Conservation (phyloP, 805 yeast genomes). For the Candida coquimbonensis region DNA sequence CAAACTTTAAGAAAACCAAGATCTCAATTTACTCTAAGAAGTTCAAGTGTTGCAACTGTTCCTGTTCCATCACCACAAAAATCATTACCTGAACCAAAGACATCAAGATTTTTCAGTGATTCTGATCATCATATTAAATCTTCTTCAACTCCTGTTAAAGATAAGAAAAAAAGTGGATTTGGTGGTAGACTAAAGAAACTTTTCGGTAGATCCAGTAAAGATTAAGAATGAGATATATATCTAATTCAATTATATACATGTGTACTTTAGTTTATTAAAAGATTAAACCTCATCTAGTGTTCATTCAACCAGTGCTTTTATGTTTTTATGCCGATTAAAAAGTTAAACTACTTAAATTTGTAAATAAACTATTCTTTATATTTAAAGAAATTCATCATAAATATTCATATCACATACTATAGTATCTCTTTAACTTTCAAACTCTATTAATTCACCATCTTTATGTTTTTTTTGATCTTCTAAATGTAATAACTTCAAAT, state of each 20-base stretch:
- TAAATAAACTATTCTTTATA: not conserved
- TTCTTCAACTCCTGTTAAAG: conserved; percentile 6
- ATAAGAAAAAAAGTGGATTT: conserved; percentile 25
- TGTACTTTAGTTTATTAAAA: not conserved
- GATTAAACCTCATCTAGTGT: not conserved
- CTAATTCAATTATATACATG: not conserved
- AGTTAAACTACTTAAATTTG: too few species aligned
- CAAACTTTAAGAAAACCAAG: conserved; percentile 20
- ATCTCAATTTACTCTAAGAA: conserved; percentile 21
- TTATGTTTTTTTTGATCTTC: conserved; percentile 10
- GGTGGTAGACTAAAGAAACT: conserved; percentile 34
- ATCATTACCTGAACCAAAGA: conserved; percentile 20
- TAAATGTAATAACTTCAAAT: conserved; percentile 25
- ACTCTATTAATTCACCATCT: conserved; percentile 32
- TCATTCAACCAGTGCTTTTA: too few species aligned
- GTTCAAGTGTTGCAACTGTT: conserved; percentile 18
- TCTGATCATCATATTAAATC: conserved; percentile 12
- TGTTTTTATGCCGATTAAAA: too few species aligned
- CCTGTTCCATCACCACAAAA: conserved; percentile 21
- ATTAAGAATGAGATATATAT: not conserved
- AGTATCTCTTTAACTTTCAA: conserved; percentile 25
- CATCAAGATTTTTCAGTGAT: conserved; percentile 25
- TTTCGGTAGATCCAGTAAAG: conserved; percentile 28
- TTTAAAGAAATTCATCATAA: too few species aligned
- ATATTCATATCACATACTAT: too few species aligned